phyloP scores from a whole-genome alignment of 148 eudicot species.

The Camellia sinensis region DNA sequence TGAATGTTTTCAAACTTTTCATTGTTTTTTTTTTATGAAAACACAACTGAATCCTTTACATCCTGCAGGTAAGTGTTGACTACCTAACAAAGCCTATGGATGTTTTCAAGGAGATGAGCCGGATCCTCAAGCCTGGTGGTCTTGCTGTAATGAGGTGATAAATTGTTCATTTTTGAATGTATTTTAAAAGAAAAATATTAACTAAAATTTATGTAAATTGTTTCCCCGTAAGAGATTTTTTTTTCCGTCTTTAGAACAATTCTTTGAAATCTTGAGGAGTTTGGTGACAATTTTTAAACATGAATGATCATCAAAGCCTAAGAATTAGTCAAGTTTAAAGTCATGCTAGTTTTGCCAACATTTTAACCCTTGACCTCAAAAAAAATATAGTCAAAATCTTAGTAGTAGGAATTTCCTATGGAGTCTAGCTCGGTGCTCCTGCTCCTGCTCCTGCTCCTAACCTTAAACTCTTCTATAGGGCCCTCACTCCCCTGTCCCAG shows the following conservation, averaged over 20 bases:
- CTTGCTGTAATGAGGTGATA: conserved; percentile 88
- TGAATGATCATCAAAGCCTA: neutral
- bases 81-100: conserved; percentile 87
- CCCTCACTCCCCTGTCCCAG: too few relatives aligned
- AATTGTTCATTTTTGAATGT: neutral
- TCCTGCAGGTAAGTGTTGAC: conserved; percentile 88
- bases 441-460: too few relatives aligned
- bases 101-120: conserved; percentile 87
- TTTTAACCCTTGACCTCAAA: too few relatives aligned
- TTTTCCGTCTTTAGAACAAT: neutral
- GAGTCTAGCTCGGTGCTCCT: too few relatives aligned
- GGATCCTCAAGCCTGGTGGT: conserved; percentile 90
- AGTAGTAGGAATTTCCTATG: too few relatives aligned
- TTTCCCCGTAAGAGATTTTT: too few relatives aligned
- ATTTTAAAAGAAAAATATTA: neutral
- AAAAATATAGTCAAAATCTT: too few relatives aligned
- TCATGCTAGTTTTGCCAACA: neutral
- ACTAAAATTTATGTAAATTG: neutral
- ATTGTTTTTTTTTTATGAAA: neutral
- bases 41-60: neutral
- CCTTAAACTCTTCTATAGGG: too few relatives aligned
- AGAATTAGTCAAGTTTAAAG: neutral
- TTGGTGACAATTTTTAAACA: neutral
- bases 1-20: too few relatives aligned
- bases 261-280: neutral